phyloP scores from a whole-genome alignment of 208 protist genomes.

The Acanthamoeba pearcei region DNA sequence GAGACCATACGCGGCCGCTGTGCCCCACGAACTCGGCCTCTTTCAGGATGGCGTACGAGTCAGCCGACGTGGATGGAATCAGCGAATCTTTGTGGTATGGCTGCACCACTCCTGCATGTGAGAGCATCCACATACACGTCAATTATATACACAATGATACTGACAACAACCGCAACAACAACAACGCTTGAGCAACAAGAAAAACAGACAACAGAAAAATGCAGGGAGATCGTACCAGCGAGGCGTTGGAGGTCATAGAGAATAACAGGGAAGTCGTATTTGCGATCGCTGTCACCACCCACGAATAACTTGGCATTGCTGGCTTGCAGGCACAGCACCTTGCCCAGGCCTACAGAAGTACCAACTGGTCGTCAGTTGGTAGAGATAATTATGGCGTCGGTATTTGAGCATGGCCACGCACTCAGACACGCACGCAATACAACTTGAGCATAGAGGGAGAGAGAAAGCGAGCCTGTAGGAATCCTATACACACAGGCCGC shows the following conservation, averaged over 20 bases:
- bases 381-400: neutral
- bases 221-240: neutral
- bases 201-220: too few species aligned
- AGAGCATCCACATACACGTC: too few species aligned
- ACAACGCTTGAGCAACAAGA: too few species aligned
- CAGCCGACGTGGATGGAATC: neutral
- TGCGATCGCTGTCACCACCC: slow-evolving; percentile 47
- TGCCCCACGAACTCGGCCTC: slow-evolving; percentile 57
- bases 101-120: neutral
- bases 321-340: slow-evolving; percentile 50
- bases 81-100: neutral
- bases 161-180: too few species aligned
- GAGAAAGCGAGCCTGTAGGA: neutral
- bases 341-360: neutral
- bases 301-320: slow-evolving; percentile 19
- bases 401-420: neutral
- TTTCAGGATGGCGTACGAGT: neutral
- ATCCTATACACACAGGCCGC: slow-evolving; percentile 28
- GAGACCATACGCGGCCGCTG: slow-evolving; percentile 34
- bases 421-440: too few species aligned
- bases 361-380: too few species aligned
- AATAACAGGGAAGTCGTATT: slow-evolving; percentile 48
- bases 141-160: neutral
- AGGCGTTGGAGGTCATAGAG: neutral
- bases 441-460: neutral